Evolutionary conservation across 352 stramenopile genomes (phyloP), one percentile per base, ranked within the genome.

Genomic region (Thalassiosira delicatula): DNA sequence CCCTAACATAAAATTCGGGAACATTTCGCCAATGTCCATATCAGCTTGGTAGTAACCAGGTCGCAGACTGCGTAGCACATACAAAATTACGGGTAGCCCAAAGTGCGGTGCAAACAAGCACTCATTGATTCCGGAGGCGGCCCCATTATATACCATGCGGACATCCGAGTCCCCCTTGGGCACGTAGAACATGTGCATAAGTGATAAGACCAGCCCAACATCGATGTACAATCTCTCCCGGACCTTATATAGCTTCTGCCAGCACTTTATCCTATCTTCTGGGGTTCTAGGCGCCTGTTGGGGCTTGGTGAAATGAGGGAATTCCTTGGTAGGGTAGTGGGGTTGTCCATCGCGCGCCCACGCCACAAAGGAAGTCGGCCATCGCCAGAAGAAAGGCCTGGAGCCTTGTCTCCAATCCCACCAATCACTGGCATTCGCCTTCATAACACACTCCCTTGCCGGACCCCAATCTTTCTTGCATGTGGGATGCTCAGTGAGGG

Each of bases 21-120:
- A 91, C 73, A 82, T 82, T 35, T 90, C 77, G 9, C 77, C 85
- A 53, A 84, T 37, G 59, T 91, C 82, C 12, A 59, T 62, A 32
- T 91, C 79, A 12, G 25, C 23, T 62, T 82, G 66, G 7, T 29
- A 84, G 0, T 54, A 65, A 1, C 59, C 21, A 0, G 33, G 19
- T 8, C 69, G 51, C 5, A 86, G 33, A 29, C 21, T 33, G 0
- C 70, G 70, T 11, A 82, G 7, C 14, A 79, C n/a, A 30, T 74
- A 57, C 8, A 78, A 25, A 5, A 69, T 25, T 0, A 42, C 53
- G 7, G 69, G 71, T 0, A 80, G 19, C 30, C 51, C 62, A 46
- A 80, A 80, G 0, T 29, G 32, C 0, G 71, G 71, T 2, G 25
- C 51, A 60, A 60, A 80, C 17, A 80, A 25, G 23, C 40, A 46